Evolutionary conservation across 1,284 basidiomycete species (phyloP).

Genomic region (Tetrapyrgos nigripes): DNA sequence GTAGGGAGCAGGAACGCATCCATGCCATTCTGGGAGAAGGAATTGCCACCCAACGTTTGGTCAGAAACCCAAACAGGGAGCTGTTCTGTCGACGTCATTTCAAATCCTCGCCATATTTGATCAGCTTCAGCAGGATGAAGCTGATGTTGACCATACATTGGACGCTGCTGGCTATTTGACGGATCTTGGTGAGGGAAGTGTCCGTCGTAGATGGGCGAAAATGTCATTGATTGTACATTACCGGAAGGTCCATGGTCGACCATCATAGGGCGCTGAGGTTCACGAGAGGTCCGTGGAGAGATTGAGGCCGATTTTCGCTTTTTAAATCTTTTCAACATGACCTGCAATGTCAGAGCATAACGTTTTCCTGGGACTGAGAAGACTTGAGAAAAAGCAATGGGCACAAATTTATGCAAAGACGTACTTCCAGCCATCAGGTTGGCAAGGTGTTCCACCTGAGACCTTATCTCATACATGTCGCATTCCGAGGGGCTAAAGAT

Average conservation of each 20-base stretch:
- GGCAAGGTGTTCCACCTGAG: conserved; percentile 81
- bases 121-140: conserved; percentile 63
- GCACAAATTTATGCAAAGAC: conserved; percentile 26
- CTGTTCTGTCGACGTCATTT: conserved; percentile 72
- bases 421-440: conserved; percentile 78
- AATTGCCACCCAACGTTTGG: conserved; percentile 74
- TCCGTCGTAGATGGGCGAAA: conserved; percentile 52
- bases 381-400: conserved; percentile 19
- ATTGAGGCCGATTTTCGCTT: conserved; percentile 62
- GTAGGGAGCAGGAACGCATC: conserved; percentile 81
- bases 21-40: conserved; percentile 80
- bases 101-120: conserved; percentile 76
- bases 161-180: conserved; percentile 31
- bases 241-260: conserved; percentile 30
- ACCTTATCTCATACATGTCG: conserved; percentile 76
- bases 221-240: conserved; percentile 33
- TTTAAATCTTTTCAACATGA: conserved; percentile 85
- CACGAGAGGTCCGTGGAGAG: conserved; percentile 61
- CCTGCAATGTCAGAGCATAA: conserved; percentile 85
- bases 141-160: conserved; percentile 24
- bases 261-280: conserved; percentile 49
- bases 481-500: conserved; percentile 78
- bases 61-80: conserved; percentile 85
- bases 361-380: conserved; percentile 83
- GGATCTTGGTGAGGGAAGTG: conserved; percentile 35